Base-by-base conservation (phyloP, 2,329 filamentous ascomycete genomes). In the Lecanoromycetidae sp. region DNA sequence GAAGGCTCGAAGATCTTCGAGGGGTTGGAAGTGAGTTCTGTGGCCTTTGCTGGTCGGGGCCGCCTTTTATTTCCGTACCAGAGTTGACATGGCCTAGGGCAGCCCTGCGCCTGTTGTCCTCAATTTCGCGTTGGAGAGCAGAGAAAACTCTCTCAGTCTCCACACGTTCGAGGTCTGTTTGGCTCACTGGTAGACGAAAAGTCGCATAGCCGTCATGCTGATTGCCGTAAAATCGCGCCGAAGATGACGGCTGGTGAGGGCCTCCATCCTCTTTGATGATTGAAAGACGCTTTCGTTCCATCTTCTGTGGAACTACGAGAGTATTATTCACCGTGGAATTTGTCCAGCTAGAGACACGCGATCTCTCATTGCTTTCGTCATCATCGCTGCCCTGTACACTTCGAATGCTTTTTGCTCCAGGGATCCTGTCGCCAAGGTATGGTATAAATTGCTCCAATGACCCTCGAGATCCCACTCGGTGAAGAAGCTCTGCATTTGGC, bases 311-410 rank as follows among this genome's bases (percentile, higher is more conserved):
- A 19, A 60, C 57, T 9, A 59, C 53, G 23, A 67, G 54, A 4
- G 67, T 69, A 47, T 65, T 65, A 36, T 60, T 59, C n/a, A 59
- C 60, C 2, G 64, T 70, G 3, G 69, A 70, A 51, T 71, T 61
- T 29, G 69, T 64, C 69, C 68, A 71, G 53, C 68, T 71, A 12
- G 67, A 70, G n/a, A 69, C 66, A 23, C 68, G 65, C 26, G 69
- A 71, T 26, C 52, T 56, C 26, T 49, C 46, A 34, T 55, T 54
- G 19, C 49, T 54, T 36, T 57, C 47, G 27, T 55, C 56, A 15
- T 55, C 55, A 19, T 41, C 33, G 30, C 41, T 54, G 19, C 19
- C 34, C n/a, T 41, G 27, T 9, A 41, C 36, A 27, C 48, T 54
- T n/a, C 44, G 36, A 9, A 51, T 46, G 35, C 49, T 55, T 20